Percentiles rank a stretch among this genome's conserved stretches.
These are phyloP conservation scores for Mortierella sp. DNA, from an alignment of 371 early-diverging fungal species.

Conservation along the genomic window DNA sequence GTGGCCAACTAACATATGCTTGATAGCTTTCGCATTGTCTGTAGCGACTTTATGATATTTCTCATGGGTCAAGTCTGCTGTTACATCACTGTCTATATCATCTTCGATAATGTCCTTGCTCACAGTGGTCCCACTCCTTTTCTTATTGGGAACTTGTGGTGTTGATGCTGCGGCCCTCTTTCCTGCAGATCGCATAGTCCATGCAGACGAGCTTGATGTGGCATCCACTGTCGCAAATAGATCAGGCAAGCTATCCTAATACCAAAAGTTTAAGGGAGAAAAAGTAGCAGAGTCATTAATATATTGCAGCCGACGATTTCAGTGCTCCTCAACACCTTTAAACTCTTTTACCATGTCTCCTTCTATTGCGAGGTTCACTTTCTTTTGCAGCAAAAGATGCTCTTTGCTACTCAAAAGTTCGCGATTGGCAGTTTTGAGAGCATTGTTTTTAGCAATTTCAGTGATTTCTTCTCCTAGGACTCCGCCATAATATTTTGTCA, in stretches of 20 bases:
- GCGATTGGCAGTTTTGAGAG: conserved; percentile 9
- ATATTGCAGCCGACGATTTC: no score
- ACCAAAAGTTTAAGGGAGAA: not conserved
- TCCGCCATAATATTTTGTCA: conserved; percentile 21
- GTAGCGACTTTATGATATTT: conserved; percentile 3
- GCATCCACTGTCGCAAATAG: not conserved
- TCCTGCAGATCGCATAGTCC: conserved; percentile 5
- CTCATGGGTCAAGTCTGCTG: conserved; percentile 1
- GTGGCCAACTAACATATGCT: conserved; percentile 5
- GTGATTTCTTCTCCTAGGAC: conserved; percentile 16
- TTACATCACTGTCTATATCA: conserved; percentile 7
- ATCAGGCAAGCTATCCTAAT: conserved; percentile 5
- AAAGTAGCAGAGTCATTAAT: no score
- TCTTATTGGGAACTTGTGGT: conserved; percentile 1
- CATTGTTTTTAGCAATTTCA: conserved; percentile 15
- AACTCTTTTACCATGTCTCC: conserved; percentile 12
- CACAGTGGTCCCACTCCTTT: conserved; percentile 10
- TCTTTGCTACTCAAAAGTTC: conserved; percentile 20
- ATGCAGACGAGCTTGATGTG: conserved; percentile 11
- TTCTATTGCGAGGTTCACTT: conserved; percentile 7
- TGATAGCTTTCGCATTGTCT: conserved; percentile 3
- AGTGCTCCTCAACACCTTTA: not conserved
- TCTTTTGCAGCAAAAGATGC: conserved; percentile 8
- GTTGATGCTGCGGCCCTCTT: conserved; percentile 14
- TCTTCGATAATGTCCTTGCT: not conserved